Conservation (phyloP, 2,329 filamentous ascomycete species). For the Incumbomyces lentus region DNA sequence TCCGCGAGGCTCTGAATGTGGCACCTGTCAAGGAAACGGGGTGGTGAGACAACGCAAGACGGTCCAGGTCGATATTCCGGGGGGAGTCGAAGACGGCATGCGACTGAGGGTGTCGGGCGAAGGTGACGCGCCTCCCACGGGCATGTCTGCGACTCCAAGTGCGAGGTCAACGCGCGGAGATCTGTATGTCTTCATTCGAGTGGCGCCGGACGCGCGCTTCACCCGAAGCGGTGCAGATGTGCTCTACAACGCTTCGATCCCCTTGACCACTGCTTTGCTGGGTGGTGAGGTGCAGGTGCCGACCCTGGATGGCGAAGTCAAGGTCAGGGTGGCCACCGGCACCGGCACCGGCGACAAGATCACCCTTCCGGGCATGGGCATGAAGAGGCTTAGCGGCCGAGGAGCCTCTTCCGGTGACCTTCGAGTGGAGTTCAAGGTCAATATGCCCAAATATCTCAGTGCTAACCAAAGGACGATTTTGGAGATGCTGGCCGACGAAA, state of each 20-base stretch:
- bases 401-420: slow-evolving; percentile 66
- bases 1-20: slow-evolving; percentile 72
- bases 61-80: slow-evolving; percentile 82
- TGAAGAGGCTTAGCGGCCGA: slow-evolving; percentile 69
- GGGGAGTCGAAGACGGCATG: slow-evolving; percentile 95
- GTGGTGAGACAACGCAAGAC: slow-evolving; percentile 74
- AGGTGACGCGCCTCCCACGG: slow-evolving; percentile 75
- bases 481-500: slow-evolving; percentile 93
- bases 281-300: slow-evolving; percentile 85
- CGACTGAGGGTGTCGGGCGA: slow-evolving; percentile 72
- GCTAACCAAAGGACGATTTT: slow-evolving; percentile 85
- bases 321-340: slow-evolving; percentile 81
- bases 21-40: slow-evolving; percentile 68
- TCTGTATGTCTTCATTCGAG: slow-evolving; percentile 80
- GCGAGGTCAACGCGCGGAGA: slow-evolving; percentile 66
- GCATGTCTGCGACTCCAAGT: slow-evolving; percentile 53
- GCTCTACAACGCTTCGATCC: slow-evolving; percentile 81
- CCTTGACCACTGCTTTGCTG: slow-evolving; percentile 82
- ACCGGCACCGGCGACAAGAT: slow-evolving; percentile 89
- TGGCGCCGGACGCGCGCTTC: slow-evolving; percentile 84
- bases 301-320: slow-evolving; percentile 81
- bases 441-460: slow-evolving; percentile 88
- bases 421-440: slow-evolving; percentile 85
- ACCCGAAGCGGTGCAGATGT: slow-evolving; percentile 79
- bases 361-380: slow-evolving; percentile 80